phyloP scores from a whole-genome alignment of 2,329 filamentous ascomycete species.

The Nakataea oryzae region DNA sequence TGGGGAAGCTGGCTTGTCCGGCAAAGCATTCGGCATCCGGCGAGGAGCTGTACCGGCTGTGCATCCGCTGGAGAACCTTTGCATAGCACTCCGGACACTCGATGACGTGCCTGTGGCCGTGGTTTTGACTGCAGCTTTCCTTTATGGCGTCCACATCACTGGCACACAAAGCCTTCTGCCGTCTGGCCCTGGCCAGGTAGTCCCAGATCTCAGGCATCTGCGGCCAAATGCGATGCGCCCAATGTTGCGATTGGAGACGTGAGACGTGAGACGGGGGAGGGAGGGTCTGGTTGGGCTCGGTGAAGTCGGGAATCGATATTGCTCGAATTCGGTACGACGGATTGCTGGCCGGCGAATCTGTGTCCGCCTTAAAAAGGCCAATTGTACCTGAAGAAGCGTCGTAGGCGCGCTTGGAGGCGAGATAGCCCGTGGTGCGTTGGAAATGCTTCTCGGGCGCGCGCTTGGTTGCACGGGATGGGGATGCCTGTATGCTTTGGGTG shows the following conservation, averaged over 20 bases:
- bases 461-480: background rate
- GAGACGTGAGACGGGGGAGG: background rate
- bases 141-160: constrained; percentile 31
- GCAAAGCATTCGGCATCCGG: constrained; percentile 40
- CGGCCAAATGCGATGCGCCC: background rate
- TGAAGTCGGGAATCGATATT: background rate
- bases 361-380: background rate
- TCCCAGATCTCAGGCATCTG: constrained; percentile 14
- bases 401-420: background rate
- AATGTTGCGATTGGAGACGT: background rate
- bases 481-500: no score
- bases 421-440: background rate
- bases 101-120: constrained; percentile 28
- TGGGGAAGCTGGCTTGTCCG: constrained; percentile 34
- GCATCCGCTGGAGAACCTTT: constrained; percentile 34
- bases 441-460: background rate
- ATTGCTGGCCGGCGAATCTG: background rate
- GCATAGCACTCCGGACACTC: constrained; percentile 38
- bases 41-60: constrained; percentile 25
- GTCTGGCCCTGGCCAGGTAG: constrained; percentile 9
- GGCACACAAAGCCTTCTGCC: constrained; percentile 19
- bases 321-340: background rate
- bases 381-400: background rate
- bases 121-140: constrained; percentile 28
- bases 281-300: background rate